Conservation (phyloP, 805 yeast genomes). For the Nakazawaea molendinolei region DNA sequence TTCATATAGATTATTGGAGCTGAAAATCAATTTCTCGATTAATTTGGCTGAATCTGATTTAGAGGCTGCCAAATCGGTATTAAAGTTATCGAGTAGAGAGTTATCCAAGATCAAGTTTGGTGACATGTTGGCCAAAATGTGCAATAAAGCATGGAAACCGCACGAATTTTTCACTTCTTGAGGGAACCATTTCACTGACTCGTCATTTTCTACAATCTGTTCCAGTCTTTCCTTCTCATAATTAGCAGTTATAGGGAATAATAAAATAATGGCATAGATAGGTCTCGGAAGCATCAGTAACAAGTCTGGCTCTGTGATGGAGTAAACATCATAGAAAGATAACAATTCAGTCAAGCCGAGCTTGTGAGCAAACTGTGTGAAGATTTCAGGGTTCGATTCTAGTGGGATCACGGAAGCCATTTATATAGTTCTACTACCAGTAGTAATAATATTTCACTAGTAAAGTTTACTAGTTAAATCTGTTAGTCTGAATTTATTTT, state of each 20-base stretch:
- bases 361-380: conserved; percentile 57
- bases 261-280: conserved; percentile 60
- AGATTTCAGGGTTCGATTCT: conserved; percentile 86
- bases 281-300: conserved; percentile 81
- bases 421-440: too few species aligned
- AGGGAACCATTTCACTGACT: conserved; percentile 61
- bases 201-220: conserved; percentile 23
- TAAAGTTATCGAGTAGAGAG: conserved; percentile 21
- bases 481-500: too few species aligned
- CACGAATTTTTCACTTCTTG: conserved; percentile 88
- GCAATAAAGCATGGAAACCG: conserved; percentile 85
- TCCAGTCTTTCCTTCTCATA: conserved; percentile 46
- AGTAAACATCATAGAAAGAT: conserved; percentile 74
- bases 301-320: conserved; percentile 79
- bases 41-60: conserved; percentile 10
- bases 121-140: conserved; percentile 43
- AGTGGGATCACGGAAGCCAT: conserved; percentile 64
- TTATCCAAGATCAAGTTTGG: conserved; percentile 35
- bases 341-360: conserved; percentile 60
- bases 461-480: too few species aligned
- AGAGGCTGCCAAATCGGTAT: conserved; percentile 4
- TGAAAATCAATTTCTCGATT: conserved; percentile 21
- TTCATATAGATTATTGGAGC: conserved; percentile 27
- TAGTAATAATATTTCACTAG: too few species aligned
- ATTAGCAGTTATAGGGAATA: conserved; percentile 69